Base-by-base conservation (phyloP, 148 eudicot genomes). In the Dysphania ambrosioides region DNA sequence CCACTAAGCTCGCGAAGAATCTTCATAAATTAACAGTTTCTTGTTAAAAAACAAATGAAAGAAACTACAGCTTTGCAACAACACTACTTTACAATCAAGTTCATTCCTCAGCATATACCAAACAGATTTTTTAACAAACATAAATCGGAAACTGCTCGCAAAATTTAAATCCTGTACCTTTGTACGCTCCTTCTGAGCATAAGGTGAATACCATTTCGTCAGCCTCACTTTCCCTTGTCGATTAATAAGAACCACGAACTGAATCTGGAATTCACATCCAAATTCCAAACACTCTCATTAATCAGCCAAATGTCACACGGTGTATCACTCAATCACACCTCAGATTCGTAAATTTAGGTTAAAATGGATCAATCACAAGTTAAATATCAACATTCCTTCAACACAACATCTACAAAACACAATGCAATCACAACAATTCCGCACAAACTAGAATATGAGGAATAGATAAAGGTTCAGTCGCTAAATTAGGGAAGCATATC, bases 161-260 rank as follows among this genome's bases (percentile, higher is more conserved):
- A n/a, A n/a, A n/a, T n/a, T n/a, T n/a, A n/a, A n/a, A n/a, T n/a
- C n/a, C n/a, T 64, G 2, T 85, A 92, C 97, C 97, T 92, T 90
- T 18, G 81, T 72, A 83, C 97, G 85, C 83, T 92, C 97, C 79
- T 92, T 92, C 70, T 90, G 95, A 26, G 96, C 40, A 80, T 92
- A 92, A 75, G 97, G 95, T 58, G 96, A 92, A 81, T 92, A 92
- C 97, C 97, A 92, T 75, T 92, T 92, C 18, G 97, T 90, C 85
- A 92, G 77, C 80, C 96, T 90, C 72, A 90, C 97, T 79, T 92
- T 92, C 75, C 97, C 97, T 79, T 92, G 97, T 69, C 97, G 87
- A 83, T 91, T 92, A 60, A 92, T 84, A 19, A 92, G 88, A 60
- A 92, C 87, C 77, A 92, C 96, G 75, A 92, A 92, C 40, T 90